Base-by-base conservation (phyloP, 768 basidiomycete genomes). In the Hypsizygus marmoreus region DNA sequence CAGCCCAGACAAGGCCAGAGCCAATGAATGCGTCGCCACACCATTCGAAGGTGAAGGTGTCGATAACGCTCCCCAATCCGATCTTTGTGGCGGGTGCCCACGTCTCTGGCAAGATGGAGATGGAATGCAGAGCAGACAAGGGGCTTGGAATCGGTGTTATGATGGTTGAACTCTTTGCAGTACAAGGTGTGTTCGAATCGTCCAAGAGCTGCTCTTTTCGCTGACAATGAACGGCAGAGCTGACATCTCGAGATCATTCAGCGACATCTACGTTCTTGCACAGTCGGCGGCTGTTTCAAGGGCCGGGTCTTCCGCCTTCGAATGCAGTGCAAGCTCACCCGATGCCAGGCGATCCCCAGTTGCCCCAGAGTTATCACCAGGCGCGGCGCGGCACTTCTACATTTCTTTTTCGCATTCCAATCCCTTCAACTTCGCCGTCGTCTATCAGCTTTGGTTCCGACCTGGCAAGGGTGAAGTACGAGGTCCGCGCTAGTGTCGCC, bases 11-110 rank as follows among this genome's bases (percentile, higher is more conserved):
- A 31, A 51, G 67, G 29, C 66, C 69, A 31, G 77, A 79, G 67
- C 85, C 86, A 10, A 91, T 91, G 89, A 91, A 92, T 66, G 83
- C 86, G 23, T 80, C 82, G n/a, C 75, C 83, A 0, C 73, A 84
- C 61, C 90, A 91, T 63, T 71, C 88, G 20, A 92, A 90, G 67
- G 79, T 91, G 63, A 88, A 79, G 62, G 77, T 88, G 12, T 74
- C 84, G 10, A 60, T 87, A 14, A 74, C 71, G 6, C 70, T 89
- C 6, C 75, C 79, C 1, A 77, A 86, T 52, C 61, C 77, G 2
- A 69, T 75, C 22, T 87, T 79, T 56, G 76, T 88, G 40, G 83
- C 89, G 1, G 90, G 90, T 0, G 68, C 71, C 28, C 67, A 75
- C 52, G 74, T 91, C 25, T 71, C 81, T 5, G 90, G 90, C 9